These are phyloP conservation scores for Saccharomyces hybrid DNA, from an alignment of 1,139 yeast genomes.

Conservation along the genomic window DNA sequence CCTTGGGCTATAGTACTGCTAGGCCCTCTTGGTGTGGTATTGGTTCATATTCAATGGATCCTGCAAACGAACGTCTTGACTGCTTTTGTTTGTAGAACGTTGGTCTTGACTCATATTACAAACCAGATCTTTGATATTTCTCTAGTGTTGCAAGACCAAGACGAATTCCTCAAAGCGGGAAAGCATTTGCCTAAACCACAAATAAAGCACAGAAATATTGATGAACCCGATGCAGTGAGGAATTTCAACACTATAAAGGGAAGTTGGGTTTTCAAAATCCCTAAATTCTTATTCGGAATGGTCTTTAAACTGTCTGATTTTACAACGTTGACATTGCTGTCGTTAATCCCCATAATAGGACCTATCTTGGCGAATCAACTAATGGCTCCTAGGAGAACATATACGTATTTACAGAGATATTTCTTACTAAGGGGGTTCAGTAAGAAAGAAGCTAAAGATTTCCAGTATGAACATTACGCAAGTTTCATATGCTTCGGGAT, in stretches of 20 bases:
- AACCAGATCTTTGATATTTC: conserved; percentile 25
- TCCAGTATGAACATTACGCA: conserved; percentile 20
- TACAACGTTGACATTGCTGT: conserved; percentile 10
- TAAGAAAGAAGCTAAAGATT: conserved; percentile 10
- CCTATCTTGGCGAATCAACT: conserved; percentile 23
- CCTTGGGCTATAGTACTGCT: conserved; percentile 17
- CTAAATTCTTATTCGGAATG: conserved; percentile 4
- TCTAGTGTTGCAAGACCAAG: conserved; percentile 15
- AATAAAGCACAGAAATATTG: conserved; percentile 9
- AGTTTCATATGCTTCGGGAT: conserved; percentile 28
- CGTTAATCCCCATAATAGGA: conserved; percentile 26
- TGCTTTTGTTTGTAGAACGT: conserved; percentile 16
- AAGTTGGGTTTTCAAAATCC: conserved; percentile 9
- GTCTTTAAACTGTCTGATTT: conserved; percentile 4
- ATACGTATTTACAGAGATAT: conserved; percentile 18
- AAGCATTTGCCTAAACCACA: conserved; percentile 8
- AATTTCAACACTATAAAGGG: conserved; percentile 1
- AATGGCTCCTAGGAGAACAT: conserved; percentile 22
- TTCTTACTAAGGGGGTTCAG: conserved; percentile 12
- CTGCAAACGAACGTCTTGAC: conserved; percentile 23
- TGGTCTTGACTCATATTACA: conserved; percentile 19
- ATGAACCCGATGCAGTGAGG: not conserved
- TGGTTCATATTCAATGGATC: conserved; percentile 25
- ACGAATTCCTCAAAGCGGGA: conserved; percentile 14
- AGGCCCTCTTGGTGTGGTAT: conserved; percentile 26